Conservation (phyloP, 176 grass and related monocot genomes). For the Carex scoparia region DNA sequence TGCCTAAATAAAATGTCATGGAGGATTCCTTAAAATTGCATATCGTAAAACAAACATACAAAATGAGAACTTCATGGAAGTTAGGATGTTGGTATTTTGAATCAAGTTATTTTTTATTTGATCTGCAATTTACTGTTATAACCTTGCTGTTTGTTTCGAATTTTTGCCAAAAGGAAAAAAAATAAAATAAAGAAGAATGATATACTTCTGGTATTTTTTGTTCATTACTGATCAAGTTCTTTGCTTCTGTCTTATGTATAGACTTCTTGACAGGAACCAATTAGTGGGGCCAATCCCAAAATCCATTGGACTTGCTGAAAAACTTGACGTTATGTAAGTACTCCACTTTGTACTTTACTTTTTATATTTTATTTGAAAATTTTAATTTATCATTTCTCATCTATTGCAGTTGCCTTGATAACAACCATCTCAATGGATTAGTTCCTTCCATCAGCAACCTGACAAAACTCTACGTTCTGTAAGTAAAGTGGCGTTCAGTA, state of each 20-base stretch:
- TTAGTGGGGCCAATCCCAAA: slow-evolving; percentile 51
- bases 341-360: slow-evolving; percentile 4
- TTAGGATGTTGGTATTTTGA: background rate
- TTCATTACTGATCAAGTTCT: background rate
- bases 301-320: slow-evolving; percentile 41
- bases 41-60: background rate
- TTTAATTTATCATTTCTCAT: slow-evolving; percentile 19
- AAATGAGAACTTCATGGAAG: background rate
- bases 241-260: slow-evolving; percentile 24
- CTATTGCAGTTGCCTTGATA: slow-evolving; percentile 49
- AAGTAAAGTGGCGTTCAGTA: slow-evolving; percentile 25
- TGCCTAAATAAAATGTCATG: background rate
- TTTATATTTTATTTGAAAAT: background rate
- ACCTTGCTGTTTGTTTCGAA: background rate
- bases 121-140: background rate
- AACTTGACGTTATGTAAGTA: slow-evolving; percentile 76
- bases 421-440: slow-evolving; percentile 32
- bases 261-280: slow-evolving; percentile 63
- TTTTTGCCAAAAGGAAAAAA: background rate
- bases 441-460: slow-evolving; percentile 52
- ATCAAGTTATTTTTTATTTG: background rate
- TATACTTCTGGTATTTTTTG: background rate
- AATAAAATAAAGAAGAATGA: background rate
- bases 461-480: slow-evolving; percentile 47
- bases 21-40: background rate